Base-by-base conservation (phyloP, 2,329 filamentous ascomycete species). In the Pseudogymnoascus sp. region DNA sequence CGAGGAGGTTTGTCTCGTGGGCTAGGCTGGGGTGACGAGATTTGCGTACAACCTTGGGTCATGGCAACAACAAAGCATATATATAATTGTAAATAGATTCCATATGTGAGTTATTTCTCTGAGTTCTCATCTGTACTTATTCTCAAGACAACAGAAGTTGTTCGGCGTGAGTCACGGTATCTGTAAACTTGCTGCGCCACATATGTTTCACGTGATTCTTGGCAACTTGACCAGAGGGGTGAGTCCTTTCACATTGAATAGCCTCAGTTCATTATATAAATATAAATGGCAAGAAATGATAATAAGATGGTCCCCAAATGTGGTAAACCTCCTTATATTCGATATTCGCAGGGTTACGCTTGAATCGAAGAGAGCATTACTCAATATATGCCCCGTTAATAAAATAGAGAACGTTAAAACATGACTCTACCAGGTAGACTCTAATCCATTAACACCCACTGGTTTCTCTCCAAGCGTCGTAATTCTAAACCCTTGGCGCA, bases 401-500 rank as follows among this genome's bases (percentile, higher is more conserved):
- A 29, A n/a, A n/a, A 29, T 29, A 53, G 26, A 53, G 31, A 31
- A 1, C 26, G 16, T 19, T 10, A 53, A 31, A 53, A 53, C 11
- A 31, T 19, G 31, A 16, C 31, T 59, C 42, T 70, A 74, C 76
- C 75, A 78, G 21, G 70, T 70, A 11, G 74, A 74, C 68, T 75
- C 71, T 13, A 78, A 62, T 2, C 75, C 76, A 53, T 74, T 65
- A 0, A 77, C 75, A 0, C 76, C 76, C 5, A 71, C 71, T 1
- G 76, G 76, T 63, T 69, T 69, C 61, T 78, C 76, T 2, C 70
- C 76, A 38, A 76, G 67, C 2, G 75, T 76, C 1, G 76, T 78
- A 66, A 78, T 75, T 3, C 76, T 70, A 63, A 78, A 75, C 3
- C 76, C 76, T 65, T 78, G 76, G 8, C 76, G 72, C 50, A 77